Percentiles rank a stretch among this genome's conserved stretches.
phyloP scores from a whole-genome alignment of 306 rosid species.

The Trichosanthes truncata region DNA sequence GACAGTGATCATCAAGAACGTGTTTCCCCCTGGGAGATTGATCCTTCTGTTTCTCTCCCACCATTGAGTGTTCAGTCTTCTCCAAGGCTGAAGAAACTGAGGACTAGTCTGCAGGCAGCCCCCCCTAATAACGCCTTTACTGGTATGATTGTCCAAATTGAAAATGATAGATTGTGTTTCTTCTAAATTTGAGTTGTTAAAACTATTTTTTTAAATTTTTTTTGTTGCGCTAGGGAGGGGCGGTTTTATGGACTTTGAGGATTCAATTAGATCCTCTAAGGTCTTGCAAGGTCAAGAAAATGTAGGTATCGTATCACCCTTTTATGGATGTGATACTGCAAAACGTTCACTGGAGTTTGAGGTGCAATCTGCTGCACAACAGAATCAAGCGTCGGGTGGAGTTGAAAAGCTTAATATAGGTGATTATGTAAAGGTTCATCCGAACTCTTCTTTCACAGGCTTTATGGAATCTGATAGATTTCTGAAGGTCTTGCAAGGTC shows the following conservation, averaged over 20 bases:
- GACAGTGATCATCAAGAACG: constrained; percentile 62
- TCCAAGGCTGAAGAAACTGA: constrained; percentile 82
- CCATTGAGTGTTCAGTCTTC: constrained; percentile 85
- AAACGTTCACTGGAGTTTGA: constrained; percentile 61
- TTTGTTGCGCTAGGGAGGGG: constrained; percentile 43
- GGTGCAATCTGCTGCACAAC: constrained; percentile 45
- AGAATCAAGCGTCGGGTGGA: constrained; percentile 37
- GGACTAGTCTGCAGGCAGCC: constrained; percentile 59
- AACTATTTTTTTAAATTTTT: background rate
- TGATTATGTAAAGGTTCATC: constrained; percentile 57
- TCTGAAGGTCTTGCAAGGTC: constrained; percentile 99
- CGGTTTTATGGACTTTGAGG: constrained; percentile 84
- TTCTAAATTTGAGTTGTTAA: background rate
- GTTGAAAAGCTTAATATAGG: constrained; percentile 38
- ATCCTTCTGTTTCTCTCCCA: constrained; percentile 71
- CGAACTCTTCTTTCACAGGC: constrained; percentile 53
- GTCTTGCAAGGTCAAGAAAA: constrained; percentile 99
- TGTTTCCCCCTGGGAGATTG: constrained; percentile 92
- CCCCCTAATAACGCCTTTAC: constrained; percentile 42
- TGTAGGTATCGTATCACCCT: constrained; percentile 66
- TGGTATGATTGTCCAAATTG: constrained; percentile 33
- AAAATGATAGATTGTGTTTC: background rate
- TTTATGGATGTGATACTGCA: constrained; percentile 61
- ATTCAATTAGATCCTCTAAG: constrained; percentile 88
- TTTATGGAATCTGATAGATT: constrained; percentile 58